Conservation (phyloP, 75 land plant species). For the Cunninghamia lanceolata region DNA sequence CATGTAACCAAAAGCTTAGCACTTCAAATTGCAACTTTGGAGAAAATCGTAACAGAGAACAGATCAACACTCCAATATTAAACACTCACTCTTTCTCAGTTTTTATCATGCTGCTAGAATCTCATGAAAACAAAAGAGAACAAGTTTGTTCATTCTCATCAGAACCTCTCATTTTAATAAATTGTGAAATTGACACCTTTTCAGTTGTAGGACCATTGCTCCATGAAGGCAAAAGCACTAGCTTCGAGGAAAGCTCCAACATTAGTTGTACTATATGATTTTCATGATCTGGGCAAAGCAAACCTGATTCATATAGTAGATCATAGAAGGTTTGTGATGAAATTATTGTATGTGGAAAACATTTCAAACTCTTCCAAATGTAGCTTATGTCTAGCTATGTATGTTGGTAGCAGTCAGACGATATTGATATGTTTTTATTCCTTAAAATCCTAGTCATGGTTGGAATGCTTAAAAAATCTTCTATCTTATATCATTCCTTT, state of each 20-base stretch:
- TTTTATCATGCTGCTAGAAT: conserved; percentile 15
- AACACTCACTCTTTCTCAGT: conserved; percentile 49
- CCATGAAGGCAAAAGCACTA: conserved; percentile 65
- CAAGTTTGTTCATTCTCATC: conserved; percentile 26
- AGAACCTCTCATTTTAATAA: neutral
- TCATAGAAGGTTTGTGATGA: conserved; percentile 74
- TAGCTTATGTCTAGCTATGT: too few species aligned
- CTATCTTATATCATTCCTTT: too few species aligned
- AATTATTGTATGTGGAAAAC: conserved; percentile 67
- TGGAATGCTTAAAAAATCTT: too few species aligned
- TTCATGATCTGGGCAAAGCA: conserved; percentile 78
- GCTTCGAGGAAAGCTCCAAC: conserved; percentile 85
- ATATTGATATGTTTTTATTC: too few species aligned
- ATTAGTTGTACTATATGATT: conserved; percentile 74
- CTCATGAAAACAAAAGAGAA: conserved; percentile 26
- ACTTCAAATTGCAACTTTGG: conserved; percentile 87
- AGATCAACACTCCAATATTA: conserved; percentile 70
- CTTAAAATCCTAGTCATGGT: too few species aligned
- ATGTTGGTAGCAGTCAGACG: too few species aligned
- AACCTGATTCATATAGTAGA: conserved; percentile 73
- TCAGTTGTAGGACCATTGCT: conserved; percentile 18
- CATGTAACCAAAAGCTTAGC: conserved; percentile 77
- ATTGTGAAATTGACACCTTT: neutral
- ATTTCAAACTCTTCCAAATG: too few species aligned
- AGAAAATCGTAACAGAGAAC: conserved; percentile 64